Conservation (phyloP, 225 moss, liverwort and hornwort species). For the Polytrichum formosum region DNA sequence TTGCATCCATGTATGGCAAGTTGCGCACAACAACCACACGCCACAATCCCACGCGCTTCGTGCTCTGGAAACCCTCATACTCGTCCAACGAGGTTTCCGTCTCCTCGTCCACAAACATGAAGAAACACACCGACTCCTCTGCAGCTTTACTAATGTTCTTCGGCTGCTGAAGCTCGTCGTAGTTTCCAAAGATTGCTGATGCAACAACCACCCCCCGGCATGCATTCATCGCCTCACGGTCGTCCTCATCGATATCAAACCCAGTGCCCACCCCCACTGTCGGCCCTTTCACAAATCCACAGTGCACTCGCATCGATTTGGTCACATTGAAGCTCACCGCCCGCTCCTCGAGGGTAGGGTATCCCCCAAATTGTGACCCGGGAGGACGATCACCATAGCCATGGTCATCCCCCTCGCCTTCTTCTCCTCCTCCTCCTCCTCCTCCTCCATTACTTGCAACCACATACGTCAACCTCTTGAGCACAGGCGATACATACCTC, state of each 20-base stretch:
- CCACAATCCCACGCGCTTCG: slow-evolving; percentile 85
- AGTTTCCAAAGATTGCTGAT: slow-evolving; percentile 96
- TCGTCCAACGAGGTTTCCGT: slow-evolving; percentile 57
- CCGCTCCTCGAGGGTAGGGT: slow-evolving; percentile 85
- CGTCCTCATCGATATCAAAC: slow-evolving; percentile 76
- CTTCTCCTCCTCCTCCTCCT: slow-evolving; percentile 8
- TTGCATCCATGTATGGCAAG: slow-evolving; percentile 74
- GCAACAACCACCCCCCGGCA: slow-evolving; percentile 84
- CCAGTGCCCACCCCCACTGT: slow-evolving; percentile 77
- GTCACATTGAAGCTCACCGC: slow-evolving; percentile 46
- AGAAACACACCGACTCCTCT: slow-evolving; percentile 71
- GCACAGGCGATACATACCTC: slow-evolving; percentile 29
- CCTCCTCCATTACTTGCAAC: neutral
- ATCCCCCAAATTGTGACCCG: slow-evolving; percentile 90
- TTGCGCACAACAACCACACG: slow-evolving; percentile 76
- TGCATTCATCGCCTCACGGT: slow-evolving; percentile 72
- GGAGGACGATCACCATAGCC: slow-evolving; percentile 13
- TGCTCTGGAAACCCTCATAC: slow-evolving; percentile 37
- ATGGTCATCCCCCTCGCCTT: slow-evolving; percentile 25
- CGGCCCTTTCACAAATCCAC: slow-evolving; percentile 81
- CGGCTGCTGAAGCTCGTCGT: slow-evolving; percentile 91
- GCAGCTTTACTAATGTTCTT: slow-evolving; percentile 75
- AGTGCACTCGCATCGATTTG: slow-evolving; percentile 78
- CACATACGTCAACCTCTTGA: slow-evolving; percentile 59
- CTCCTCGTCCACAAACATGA: slow-evolving; percentile 94